Evolutionary conservation across 2,329 filamentous ascomycete genomes (phyloP).

Genomic region (Xylaria sp.): DNA sequence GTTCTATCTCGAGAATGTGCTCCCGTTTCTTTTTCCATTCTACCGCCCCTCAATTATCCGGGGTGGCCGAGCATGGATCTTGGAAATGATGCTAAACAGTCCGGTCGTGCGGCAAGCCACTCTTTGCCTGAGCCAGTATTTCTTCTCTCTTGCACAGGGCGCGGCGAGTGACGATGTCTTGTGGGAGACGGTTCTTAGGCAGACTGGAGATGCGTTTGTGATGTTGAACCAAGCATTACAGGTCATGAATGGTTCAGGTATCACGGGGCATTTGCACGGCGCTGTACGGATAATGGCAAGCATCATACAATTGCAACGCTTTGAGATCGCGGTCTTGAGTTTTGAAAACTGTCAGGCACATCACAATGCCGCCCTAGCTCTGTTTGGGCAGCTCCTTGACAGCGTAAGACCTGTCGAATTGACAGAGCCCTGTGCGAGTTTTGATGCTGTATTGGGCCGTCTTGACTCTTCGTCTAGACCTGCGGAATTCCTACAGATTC

Average conservation of each 20-base stretch:
- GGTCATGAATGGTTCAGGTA: slow-evolving; percentile 26
- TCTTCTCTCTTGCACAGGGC: slow-evolving; percentile 28
- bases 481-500: slow-evolving; percentile 27
- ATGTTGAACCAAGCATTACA: slow-evolving; percentile 32
- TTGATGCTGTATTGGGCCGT: slow-evolving; percentile 26
- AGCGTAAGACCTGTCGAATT: slow-evolving; percentile 3
- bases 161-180: slow-evolving; percentile 12
- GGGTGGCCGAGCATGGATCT: slow-evolving; percentile 30
- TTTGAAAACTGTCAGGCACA: slow-evolving; percentile 45
- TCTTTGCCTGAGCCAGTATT: slow-evolving; percentile 34
- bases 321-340: slow-evolving; percentile 40
- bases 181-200: slow-evolving; percentile 34
- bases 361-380: slow-evolving; percentile 40
- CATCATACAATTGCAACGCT: slow-evolving; percentile 45
- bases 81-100: slow-evolving; percentile 34
- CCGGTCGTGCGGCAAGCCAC: slow-evolving; percentile 31
- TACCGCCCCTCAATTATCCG: slow-evolving; percentile 32
- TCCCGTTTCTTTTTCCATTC: slow-evolving; percentile 38
- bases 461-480: slow-evolving; percentile 30
- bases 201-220: slow-evolving; percentile 32
- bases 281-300: slow-evolving; percentile 40
- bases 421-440: slow-evolving; percentile 4
- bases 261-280: slow-evolving; percentile 31
- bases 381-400: slow-evolving; percentile 40
- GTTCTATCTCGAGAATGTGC: slow-evolving; percentile 35